Evolutionary conservation across 164 flowering plant species (phyloP), one percentile per base, ranked within the genome.

Genomic region (Vitis rotundifolia): DNA sequence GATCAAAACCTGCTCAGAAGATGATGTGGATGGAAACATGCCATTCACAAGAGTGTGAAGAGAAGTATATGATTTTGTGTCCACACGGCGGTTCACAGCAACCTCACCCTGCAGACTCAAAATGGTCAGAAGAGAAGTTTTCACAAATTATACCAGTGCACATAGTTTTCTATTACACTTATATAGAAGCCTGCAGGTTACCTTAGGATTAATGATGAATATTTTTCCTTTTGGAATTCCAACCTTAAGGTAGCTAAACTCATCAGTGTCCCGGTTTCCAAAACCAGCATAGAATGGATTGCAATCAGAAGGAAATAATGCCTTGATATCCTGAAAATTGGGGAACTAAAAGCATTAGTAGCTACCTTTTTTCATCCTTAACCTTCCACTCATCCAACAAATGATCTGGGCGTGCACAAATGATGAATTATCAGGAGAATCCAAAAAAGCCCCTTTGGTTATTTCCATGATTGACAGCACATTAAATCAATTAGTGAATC

Each of bases 271-370:
- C 82, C 99, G 81, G 73, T 95, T 95, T 64, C 99, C 99, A 77
- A 95, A 95, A 73, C 99, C 99, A 75, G 99, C 99, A 83, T 95
- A 95, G 76, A 93, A 95, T 51, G 99, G 99, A 63, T 86, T 88
- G 84, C 84, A 76, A 76, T 90, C 97, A 54, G 85, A 63, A 73
- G 99, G 98, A 84, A 91, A 95, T 70, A 93, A 77, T 5, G 86
- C 93, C 80, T 59, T 90, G 73, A 95, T 93, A 59, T 85, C 94
- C 99, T 95, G 87, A 60, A 77, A 76, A 62, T 28, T 48, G 26
- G 73, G 26, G 63, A 71, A 71, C 51, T 9, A 15, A 54, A 59
- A n/a, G 11, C 22, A 44, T 54, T 19, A 63, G 14, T 14, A 44
- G 16, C 5, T 44, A 61, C 19, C 50, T 61, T 49, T 3, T 37